A percentile compares a stretch with the other conserved stretches of the same genome.
Conservation (phyloP, 805 yeast species). For the Starmera pachycereana region DNA sequence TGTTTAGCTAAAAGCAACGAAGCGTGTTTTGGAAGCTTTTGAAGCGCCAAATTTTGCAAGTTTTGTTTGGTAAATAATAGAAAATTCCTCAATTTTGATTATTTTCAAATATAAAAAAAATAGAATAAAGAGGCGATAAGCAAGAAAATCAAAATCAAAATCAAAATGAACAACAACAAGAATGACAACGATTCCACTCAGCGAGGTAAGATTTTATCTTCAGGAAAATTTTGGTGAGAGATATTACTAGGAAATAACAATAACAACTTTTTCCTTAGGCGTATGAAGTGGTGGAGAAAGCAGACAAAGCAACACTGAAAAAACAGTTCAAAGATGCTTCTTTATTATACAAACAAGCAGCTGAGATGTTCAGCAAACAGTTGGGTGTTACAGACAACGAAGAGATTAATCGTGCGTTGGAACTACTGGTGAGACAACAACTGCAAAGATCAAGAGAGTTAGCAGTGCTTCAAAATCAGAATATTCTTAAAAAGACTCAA, state of each 20-base stretch:
- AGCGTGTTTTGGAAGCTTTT: too few relatives aligned
- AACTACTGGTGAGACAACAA: slow-evolving; percentile 21
- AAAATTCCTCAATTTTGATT: too few relatives aligned
- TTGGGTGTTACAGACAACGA: slow-evolving; percentile 13
- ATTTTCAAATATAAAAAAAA: too few relatives aligned
- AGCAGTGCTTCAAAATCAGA: slow-evolving; percentile 3
- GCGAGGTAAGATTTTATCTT: background rate
- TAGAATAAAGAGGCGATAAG: too few relatives aligned
- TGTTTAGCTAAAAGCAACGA: too few relatives aligned
- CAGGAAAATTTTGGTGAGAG: too few relatives aligned
- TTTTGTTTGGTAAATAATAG: too few relatives aligned
- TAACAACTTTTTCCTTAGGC: slow-evolving; percentile 22
- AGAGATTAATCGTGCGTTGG: slow-evolving; percentile 21
- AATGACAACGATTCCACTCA: background rate
- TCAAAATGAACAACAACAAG: background rate
- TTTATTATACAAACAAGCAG: slow-evolving; percentile 26
- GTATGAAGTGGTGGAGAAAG: slow-evolving; percentile 40
- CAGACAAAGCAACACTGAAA: slow-evolving; percentile 36
- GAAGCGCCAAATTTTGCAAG: too few relatives aligned
- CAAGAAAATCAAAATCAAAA: background rate
- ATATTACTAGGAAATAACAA: too few relatives aligned
- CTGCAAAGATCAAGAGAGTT: slow-evolving; percentile 21
- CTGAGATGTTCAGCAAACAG: slow-evolving; percentile 22
- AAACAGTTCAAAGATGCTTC: slow-evolving; percentile 34
- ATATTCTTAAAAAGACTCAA: slow-evolving; percentile 2